These are phyloP conservation scores for Podila minutissima DNA, from an alignment of 192 early-diverging fungal species.

Conservation along the genomic window DNA sequence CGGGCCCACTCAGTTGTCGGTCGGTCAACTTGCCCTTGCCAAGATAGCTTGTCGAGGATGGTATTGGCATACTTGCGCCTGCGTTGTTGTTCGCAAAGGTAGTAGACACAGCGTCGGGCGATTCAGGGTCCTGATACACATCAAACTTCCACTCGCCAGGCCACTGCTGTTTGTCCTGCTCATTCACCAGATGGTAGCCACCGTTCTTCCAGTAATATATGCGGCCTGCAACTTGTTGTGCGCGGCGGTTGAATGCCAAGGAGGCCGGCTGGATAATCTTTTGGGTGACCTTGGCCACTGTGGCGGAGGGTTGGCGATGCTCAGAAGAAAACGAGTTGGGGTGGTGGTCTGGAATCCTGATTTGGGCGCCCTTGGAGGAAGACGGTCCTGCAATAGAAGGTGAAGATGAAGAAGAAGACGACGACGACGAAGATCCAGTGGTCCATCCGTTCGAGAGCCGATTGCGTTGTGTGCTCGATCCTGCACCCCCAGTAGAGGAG, in stretches of 20 bases:
- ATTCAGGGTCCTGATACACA: slow-evolving; percentile 30
- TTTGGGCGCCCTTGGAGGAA: not conserved
- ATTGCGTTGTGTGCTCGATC: not conserved
- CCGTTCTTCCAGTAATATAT: slow-evolving; percentile 46
- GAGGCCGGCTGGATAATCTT: slow-evolving; percentile 25
- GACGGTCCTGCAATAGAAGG: slow-evolving; percentile 10
- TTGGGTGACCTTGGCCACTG: slow-evolving; percentile 10
- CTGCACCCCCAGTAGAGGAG: not conserved
- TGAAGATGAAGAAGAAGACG: slow-evolving; percentile 8
- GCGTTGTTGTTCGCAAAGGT: not conserved
- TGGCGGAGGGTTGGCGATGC: slow-evolving; percentile 10
- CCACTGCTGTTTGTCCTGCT: slow-evolving; percentile 43
- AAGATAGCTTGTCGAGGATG: not conserved
- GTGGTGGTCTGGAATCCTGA: slow-evolving; percentile 17
- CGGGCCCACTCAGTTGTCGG: slow-evolving; percentile 25
- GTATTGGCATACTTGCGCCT: not conserved
- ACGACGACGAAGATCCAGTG: slow-evolving; percentile 1
- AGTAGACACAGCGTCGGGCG: slow-evolving; percentile 3
- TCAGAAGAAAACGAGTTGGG: slow-evolving; percentile 16
- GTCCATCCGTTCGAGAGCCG: not conserved
- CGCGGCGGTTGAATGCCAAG: slow-evolving; percentile 32
- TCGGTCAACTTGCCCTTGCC: slow-evolving; percentile 46
- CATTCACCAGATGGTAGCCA: slow-evolving; percentile 20
- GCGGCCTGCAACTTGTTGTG: slow-evolving; percentile 33
- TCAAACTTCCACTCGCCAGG: slow-evolving; percentile 50